Evolutionary conservation across 1,284 basidiomycete genomes (phyloP).

Genomic region (Naganishia albida): DNA sequence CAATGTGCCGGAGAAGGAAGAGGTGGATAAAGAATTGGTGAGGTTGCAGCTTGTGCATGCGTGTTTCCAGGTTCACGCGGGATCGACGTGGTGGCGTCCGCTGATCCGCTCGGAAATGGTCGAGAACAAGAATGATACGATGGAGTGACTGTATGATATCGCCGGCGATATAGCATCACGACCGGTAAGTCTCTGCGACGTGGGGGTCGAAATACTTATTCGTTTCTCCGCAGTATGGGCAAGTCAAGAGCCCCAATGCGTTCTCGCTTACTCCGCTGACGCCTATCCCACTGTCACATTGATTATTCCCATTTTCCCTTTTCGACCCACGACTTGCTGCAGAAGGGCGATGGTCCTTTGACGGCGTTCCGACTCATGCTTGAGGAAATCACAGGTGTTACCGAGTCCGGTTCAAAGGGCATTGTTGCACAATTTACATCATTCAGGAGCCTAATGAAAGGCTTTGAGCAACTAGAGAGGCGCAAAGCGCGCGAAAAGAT

Average conservation of each 20-base stretch:
- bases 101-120: constrained; percentile 37
- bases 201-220: background rate
- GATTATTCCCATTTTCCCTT: constrained; percentile 52
- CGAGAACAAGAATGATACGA: constrained; percentile 51
- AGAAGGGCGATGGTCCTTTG: constrained; percentile 38
- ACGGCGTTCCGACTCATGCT: constrained; percentile 51
- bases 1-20: constrained; percentile 39
- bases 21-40: constrained; percentile 47
- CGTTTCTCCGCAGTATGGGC: constrained; percentile 30
- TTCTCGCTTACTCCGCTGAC: background rate
- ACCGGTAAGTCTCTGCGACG: constrained; percentile 43
- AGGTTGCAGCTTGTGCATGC: constrained; percentile 46
- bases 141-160: constrained; percentile 52
- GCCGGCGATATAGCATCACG: constrained; percentile 51
- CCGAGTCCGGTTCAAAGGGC: constrained; percentile 44
- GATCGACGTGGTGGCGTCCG: background rate
- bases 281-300: constrained; percentile 48
- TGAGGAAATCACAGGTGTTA: constrained; percentile 51
- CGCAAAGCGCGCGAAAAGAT: constrained; percentile 27
- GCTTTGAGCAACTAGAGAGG: constrained; percentile 46
- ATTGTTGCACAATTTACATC: constrained; percentile 42
- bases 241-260: background rate
- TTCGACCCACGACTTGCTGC: constrained; percentile 41
- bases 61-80: constrained; percentile 41
- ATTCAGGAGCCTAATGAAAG: constrained; percentile 47